Evolutionary conservation across 345 rosid species (phyloP).

Genomic region (Hypericum perforatum): DNA sequence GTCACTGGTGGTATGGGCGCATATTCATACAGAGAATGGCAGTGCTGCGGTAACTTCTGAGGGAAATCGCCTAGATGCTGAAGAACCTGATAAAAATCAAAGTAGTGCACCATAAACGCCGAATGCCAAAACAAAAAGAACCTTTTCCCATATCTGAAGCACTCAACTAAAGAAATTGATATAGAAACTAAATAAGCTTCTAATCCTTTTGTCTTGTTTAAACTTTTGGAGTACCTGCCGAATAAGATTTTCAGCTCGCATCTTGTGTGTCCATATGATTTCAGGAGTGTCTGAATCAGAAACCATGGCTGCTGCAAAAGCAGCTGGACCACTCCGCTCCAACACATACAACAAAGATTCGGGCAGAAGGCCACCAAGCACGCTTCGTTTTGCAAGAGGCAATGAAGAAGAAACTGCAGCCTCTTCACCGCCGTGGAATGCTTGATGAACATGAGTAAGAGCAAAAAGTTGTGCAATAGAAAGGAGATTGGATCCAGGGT

Average conservation of each 20-base stretch:
- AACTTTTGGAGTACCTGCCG: constrained; percentile 52
- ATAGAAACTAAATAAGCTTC: constrained; percentile 6
- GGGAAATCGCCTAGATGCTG: constrained; percentile 99
- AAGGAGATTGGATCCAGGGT: constrained; percentile 92
- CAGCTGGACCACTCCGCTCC: constrained; percentile 94
- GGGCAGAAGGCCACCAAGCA: constrained; percentile 97
- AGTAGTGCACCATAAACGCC: not conserved
- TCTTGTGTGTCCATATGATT: constrained; percentile 97
- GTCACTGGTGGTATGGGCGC: constrained; percentile 99
- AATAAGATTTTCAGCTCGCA: constrained; percentile 97
- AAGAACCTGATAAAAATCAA: constrained; percentile 55
- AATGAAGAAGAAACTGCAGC: constrained; percentile 95
- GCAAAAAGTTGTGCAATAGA: constrained; percentile 89
- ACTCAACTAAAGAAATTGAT: not conserved
- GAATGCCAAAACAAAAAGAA: constrained; percentile 1
- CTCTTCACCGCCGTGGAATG: constrained; percentile 99
- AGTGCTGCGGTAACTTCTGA: constrained; percentile 92
- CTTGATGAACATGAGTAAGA: constrained; percentile 93
- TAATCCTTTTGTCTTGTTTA: constrained; percentile 1
- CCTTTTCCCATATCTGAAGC: not conserved
- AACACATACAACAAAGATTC: constrained; percentile 91
- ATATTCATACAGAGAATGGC: constrained; percentile 87
- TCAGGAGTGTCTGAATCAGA: constrained; percentile 99
- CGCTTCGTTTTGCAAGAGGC: constrained; percentile 95
- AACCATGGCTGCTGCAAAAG: constrained; percentile 98